Conservation (phyloP, 495 filamentous ascomycete genomes). For the Aspergillus kassunensis region DNA sequence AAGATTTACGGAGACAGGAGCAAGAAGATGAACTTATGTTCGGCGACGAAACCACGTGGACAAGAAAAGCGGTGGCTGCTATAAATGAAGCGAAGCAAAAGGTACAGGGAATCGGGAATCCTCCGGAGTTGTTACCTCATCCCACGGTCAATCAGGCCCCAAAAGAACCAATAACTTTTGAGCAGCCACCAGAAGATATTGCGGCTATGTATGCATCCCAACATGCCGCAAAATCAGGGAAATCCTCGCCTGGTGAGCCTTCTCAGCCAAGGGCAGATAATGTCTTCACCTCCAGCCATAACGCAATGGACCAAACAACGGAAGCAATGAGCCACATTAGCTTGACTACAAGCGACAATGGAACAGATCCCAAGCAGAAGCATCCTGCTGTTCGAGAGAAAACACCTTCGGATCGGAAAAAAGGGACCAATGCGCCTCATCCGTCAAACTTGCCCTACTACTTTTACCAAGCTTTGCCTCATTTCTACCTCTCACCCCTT, state of each 20-base stretch:
- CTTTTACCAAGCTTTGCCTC: conserved; percentile 87
- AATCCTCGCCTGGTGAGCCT: conserved; percentile 30
- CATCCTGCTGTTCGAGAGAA: conserved; percentile 14
- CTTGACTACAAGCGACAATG: conserved; percentile 14
- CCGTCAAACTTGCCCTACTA: conserved; percentile 52
- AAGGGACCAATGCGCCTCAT: conserved; percentile 27
- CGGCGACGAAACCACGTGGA: conserved; percentile 91
- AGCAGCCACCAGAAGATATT: conserved; percentile 39
- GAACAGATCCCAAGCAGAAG: conserved; percentile 25
- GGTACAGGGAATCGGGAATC: conserved; percentile 65
- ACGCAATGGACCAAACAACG: conserved; percentile 24
- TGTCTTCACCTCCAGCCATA: not conserved
- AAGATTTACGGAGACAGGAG: conserved; percentile 68
- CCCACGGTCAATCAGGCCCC: conserved; percentile 42
- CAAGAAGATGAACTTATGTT: conserved; percentile 89
- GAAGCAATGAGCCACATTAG: conserved; percentile 27
- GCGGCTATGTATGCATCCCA: conserved; percentile 54
- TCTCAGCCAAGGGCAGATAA: not conserved
- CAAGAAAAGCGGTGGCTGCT: conserved; percentile 69
- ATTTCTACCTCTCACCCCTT: conserved; percentile 89
- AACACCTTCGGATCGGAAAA: conserved; percentile 13
- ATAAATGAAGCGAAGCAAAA: conserved; percentile 72
- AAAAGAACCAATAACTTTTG: conserved; percentile 46
- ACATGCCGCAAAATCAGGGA: conserved; percentile 41
- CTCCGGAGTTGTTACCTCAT: conserved; percentile 54